Conservation (phyloP, 805 yeast genomes). For the Ogataea paraovalis region DNA sequence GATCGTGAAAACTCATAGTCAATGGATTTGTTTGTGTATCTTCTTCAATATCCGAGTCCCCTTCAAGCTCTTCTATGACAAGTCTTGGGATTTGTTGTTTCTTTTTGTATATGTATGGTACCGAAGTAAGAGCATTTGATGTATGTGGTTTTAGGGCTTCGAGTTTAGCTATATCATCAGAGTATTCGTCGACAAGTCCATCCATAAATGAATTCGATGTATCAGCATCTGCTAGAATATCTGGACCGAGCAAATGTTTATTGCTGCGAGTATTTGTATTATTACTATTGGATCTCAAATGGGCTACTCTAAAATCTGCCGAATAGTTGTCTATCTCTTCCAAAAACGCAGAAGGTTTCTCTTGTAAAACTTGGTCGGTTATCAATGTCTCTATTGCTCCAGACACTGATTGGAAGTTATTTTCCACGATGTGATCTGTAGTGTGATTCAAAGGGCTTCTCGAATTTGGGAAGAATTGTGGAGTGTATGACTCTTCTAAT, state of each 20-base stretch:
- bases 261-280: background rate
- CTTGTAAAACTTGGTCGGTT: constrained; percentile 11
- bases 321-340: constrained; percentile 14
- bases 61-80: constrained; percentile 1
- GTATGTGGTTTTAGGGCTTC: constrained; percentile 19
- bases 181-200: constrained; percentile 29
- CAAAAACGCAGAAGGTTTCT: constrained; percentile 17
- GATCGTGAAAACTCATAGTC: background rate
- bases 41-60: constrained; percentile 6
- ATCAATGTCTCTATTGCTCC: constrained; percentile 18
- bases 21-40: background rate
- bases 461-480: background rate
- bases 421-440: background rate
- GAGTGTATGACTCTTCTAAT: constrained; percentile 15
- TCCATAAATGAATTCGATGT: constrained; percentile 2
- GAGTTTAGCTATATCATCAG: constrained; percentile 35
- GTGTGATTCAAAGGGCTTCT: background rate
- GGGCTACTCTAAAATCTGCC: background rate
- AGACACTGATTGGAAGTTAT: constrained; percentile 14
- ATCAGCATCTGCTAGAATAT: background rate
- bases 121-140: constrained; percentile 6
- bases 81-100: background rate
- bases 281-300: background rate
- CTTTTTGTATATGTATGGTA: constrained; percentile 13
- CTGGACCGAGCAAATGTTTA: too few relatives aligned